Conservation (phyloP, 2,329 filamentous ascomycete species). For the Corniculantispora saksenae region DNA sequence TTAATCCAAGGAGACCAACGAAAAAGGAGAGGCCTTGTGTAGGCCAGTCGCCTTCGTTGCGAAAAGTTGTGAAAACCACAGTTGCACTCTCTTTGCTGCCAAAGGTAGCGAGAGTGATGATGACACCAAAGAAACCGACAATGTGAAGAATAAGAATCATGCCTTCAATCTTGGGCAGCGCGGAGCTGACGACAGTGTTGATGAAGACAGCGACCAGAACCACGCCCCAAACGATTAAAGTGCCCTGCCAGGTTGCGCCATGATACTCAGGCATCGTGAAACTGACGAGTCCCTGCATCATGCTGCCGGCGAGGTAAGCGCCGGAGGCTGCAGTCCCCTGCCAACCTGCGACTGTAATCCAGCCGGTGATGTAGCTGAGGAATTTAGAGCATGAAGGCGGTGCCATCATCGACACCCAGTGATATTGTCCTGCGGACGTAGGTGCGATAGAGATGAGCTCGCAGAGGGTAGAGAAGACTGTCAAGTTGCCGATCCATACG, state of each 20-base stretch:
- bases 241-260: constrained; percentile 29
- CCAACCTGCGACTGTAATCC: constrained; percentile 53
- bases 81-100: constrained; percentile 28
- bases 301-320: constrained; percentile 45
- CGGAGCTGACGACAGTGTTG: constrained; percentile 34
- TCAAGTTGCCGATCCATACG: constrained; percentile 47
- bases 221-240: constrained; percentile 38
- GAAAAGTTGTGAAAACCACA: constrained; percentile 29
- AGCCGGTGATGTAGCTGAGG: constrained; percentile 53
- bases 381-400: constrained; percentile 50
- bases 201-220: constrained; percentile 42
- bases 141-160: constrained; percentile 44
- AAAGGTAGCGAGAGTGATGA: constrained; percentile 37
- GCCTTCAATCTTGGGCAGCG: constrained; percentile 41
- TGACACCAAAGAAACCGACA: constrained; percentile 47
- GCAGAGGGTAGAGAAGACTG: constrained; percentile 41
- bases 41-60: constrained; percentile 14
- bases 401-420: constrained; percentile 58
- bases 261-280: constrained; percentile 42
- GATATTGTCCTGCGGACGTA: constrained; percentile 59
- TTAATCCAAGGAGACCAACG: constrained; percentile 4
- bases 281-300: constrained; percentile 48
- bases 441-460: constrained; percentile 50
- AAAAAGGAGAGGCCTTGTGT: constrained; percentile 15
- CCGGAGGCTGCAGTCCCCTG: constrained; percentile 36